Evolutionary conservation across 495 filamentous ascomycete genomes (phyloP).

Genomic region (Aspergillus diversus): DNA sequence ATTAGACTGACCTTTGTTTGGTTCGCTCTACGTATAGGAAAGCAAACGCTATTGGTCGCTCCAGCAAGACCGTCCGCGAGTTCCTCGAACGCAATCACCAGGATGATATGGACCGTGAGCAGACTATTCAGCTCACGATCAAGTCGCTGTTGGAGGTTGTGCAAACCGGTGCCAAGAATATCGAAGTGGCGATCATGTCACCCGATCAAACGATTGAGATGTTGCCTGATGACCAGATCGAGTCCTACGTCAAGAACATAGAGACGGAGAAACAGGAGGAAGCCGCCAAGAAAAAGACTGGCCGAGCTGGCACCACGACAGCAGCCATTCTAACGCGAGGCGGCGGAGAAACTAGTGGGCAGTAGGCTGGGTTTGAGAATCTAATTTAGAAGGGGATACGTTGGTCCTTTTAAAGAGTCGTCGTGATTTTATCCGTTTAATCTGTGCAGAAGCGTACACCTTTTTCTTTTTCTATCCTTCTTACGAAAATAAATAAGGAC

Average conservation of each 20-base stretch:
- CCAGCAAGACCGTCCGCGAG: conserved; percentile 97
- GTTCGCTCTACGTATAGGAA: conserved; percentile 66
- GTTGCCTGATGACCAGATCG: conserved; percentile 93
- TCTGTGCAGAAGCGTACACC: conserved; percentile 18
- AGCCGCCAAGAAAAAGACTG: conserved; percentile 93
- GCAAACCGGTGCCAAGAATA: conserved; percentile 98
- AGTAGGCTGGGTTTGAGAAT: conserved; percentile 18
- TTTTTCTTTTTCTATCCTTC: not conserved
- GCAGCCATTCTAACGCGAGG: conserved; percentile 76
- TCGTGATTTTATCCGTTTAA: conserved; percentile 16
- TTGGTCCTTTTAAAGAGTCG: conserved; percentile 13
- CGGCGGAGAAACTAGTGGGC: conserved; percentile 49
- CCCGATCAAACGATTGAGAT: conserved; percentile 92
- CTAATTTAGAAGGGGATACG: conserved; percentile 13
- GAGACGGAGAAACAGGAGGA: conserved; percentile 99
- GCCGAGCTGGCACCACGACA: conserved; percentile 74
- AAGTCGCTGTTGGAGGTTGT: conserved; percentile 98
- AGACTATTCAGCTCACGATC: conserved; percentile 95
- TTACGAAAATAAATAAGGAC: conserved; percentile 12
- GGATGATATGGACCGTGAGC: conserved; percentile 92
- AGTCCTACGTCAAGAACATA: conserved; percentile 95
- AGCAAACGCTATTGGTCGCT: conserved; percentile 97
- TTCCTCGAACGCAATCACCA: conserved; percentile 99
- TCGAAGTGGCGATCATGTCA: conserved; percentile 98
- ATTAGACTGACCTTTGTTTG: conserved; percentile 7